Percentiles rank a stretch among this genome's conserved stretches.
phyloP scores from a whole-genome alignment of 202 grass and related monocot species.

The Panicum hallii region DNA sequence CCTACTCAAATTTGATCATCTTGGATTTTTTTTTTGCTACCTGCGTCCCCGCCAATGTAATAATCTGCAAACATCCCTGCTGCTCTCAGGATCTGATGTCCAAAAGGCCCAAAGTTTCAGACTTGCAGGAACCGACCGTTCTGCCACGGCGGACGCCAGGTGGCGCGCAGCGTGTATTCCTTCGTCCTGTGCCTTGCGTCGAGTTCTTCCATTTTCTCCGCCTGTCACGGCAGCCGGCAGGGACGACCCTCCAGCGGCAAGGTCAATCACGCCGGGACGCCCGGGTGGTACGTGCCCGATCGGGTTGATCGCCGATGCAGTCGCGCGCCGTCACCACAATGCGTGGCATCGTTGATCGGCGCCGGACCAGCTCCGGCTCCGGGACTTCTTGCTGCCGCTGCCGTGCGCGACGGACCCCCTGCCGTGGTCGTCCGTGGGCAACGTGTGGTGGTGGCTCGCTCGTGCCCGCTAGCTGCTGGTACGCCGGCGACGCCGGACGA shows the following conservation, averaged over 20 bases:
- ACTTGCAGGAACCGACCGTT: background rate
- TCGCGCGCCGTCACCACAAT: background rate
- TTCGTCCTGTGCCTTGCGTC: background rate
- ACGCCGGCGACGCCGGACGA: background rate
- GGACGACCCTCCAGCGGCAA: background rate
- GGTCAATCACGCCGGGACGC: constrained; percentile 4
- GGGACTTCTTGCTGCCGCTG: background rate
- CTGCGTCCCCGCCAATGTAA: background rate
- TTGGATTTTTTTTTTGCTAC: background rate
- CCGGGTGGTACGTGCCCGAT: background rate
- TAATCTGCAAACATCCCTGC: background rate
- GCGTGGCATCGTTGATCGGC: too few relatives aligned
- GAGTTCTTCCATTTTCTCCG: background rate
- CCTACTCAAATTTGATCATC: background rate
- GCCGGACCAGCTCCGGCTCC: background rate
- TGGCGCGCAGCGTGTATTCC: background rate
- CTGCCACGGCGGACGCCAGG: background rate
- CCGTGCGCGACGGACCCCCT: background rate
- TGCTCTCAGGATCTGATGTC: background rate
- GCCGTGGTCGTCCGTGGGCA: background rate
- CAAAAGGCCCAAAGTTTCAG: background rate
- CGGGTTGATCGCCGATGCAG: background rate
- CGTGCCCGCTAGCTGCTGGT: background rate
- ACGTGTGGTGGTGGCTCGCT: background rate
- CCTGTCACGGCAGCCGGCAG: constrained; percentile 22